Evolutionary conservation across 2,329 filamentous ascomycete genomes (phyloP).

Genomic region (Laburnicola sp.): DNA sequence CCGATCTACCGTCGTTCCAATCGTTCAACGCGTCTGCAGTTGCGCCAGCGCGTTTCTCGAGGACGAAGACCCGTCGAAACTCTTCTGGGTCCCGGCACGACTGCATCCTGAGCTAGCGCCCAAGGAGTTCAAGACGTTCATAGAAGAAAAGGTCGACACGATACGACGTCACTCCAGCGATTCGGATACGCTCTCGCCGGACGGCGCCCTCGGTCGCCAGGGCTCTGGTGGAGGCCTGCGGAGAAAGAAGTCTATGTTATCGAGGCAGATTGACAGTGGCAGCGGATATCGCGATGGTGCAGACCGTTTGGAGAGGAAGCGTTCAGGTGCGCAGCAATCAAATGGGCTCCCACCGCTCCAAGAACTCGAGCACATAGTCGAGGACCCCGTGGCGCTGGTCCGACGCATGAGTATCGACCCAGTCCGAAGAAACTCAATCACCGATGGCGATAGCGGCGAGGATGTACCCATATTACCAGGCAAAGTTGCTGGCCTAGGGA

Average conservation of each 20-base stretch:
- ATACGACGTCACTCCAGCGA: slow-evolving; percentile 82
- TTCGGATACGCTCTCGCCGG: slow-evolving; percentile 63
- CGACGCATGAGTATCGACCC: slow-evolving; percentile 66
- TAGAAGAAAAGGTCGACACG: slow-evolving; percentile 88
- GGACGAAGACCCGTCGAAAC: slow-evolving; percentile 81
- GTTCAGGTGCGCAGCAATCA: slow-evolving; percentile 57
- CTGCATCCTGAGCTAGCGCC: slow-evolving; percentile 94
- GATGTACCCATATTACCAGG: slow-evolving; percentile 87
- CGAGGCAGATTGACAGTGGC: slow-evolving; percentile 81
- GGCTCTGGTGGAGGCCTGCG: slow-evolving; percentile 64
- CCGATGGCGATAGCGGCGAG: slow-evolving; percentile 54
- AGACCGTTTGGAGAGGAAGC: slow-evolving; percentile 74
- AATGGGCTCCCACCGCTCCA: slow-evolving; percentile 60
- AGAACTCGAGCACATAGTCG: slow-evolving; percentile 78
- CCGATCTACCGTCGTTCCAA: slow-evolving; percentile 75
- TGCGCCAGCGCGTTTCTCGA: slow-evolving; percentile 69
- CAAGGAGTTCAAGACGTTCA: slow-evolving; percentile 93
- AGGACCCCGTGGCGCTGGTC: slow-evolving; percentile 73
- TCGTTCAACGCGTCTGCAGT: slow-evolving; percentile 63
- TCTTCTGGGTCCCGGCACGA: slow-evolving; percentile 95
- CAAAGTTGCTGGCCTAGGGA: slow-evolving; percentile 71
- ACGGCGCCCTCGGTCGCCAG: slow-evolving; percentile 58
- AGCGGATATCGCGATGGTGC: slow-evolving; percentile 80
- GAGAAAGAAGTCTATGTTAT: slow-evolving; percentile 95
- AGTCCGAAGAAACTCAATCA: slow-evolving; percentile 48